Evolutionary conservation across 306 rosid species (phyloP).

Genomic region (Crataegus laevigata): DNA sequence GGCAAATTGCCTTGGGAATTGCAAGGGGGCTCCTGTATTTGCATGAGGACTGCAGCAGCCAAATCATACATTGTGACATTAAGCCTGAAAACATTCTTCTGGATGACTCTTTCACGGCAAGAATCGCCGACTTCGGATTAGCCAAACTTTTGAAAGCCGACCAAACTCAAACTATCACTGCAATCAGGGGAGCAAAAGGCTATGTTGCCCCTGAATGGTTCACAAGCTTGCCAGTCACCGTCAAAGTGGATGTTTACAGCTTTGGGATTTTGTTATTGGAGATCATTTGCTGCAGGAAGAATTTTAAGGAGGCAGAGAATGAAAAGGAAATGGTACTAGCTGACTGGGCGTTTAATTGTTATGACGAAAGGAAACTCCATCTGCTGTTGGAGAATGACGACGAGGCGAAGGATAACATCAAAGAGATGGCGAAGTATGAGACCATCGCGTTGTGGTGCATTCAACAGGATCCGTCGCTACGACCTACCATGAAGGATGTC

Average conservation of each 20-base stretch:
- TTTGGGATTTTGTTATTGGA: constrained; percentile 31
- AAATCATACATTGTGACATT: constrained; percentile 29
- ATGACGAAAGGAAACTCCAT: not conserved
- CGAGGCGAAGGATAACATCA: constrained; percentile 9
- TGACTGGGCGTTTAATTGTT: constrained; percentile 37
- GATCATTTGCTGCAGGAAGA: constrained; percentile 27
- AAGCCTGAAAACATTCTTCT: constrained; percentile 34
- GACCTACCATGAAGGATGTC: constrained; percentile 31
- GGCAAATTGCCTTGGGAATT: constrained; percentile 7
- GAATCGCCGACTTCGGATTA: constrained; percentile 27
- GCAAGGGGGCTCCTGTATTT: constrained; percentile 18
- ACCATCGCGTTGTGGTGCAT: constrained; percentile 39
- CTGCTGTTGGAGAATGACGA: constrained; percentile 2
- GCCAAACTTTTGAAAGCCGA: constrained; percentile 20
- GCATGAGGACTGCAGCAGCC: constrained; percentile 21
- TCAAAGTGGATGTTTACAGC: constrained; percentile 41
- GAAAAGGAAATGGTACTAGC: constrained; percentile 16
- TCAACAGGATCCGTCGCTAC: constrained; percentile 27
- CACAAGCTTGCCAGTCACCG: constrained; percentile 24
- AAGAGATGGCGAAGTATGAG: constrained; percentile 11
- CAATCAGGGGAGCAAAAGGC: constrained; percentile 24
- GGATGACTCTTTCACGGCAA: not conserved
- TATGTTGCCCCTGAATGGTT: constrained; percentile 38
- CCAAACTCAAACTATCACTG: constrained; percentile 19
- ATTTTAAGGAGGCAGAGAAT: not conserved